A percentile compares a stretch with the other conserved stretches of the same genome.
Conservation (phyloP, 306 rosid genomes). For the Cucumis hystrix region DNA sequence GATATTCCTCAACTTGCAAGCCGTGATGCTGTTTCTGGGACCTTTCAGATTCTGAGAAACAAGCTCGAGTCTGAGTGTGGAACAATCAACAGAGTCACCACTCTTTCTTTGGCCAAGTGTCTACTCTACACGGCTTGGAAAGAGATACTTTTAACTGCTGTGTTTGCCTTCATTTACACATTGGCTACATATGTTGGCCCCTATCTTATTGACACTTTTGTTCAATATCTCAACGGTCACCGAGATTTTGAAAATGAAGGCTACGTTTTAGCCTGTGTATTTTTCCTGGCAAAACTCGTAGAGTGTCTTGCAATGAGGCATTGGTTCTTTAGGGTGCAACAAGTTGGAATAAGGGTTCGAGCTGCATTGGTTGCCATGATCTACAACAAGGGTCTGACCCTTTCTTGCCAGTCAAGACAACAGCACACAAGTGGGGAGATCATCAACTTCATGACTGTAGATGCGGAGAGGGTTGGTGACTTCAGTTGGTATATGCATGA, state of each 20-base stretch:
- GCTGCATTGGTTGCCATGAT: slow-evolving; percentile 46
- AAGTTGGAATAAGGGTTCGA: slow-evolving; percentile 41
- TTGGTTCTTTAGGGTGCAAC: slow-evolving; percentile 44
- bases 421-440: slow-evolving; percentile 53
- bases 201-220: slow-evolving; percentile 53
- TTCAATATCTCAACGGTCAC: slow-evolving; percentile 55
- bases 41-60: slow-evolving; percentile 30
- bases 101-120: slow-evolving; percentile 35
- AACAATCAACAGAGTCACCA: slow-evolving; percentile 23
- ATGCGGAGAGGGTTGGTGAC: slow-evolving; percentile 63
- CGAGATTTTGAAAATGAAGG: slow-evolving; percentile 41
- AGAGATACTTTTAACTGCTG: slow-evolving; percentile 33
- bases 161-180: slow-evolving; percentile 19
- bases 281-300: slow-evolving; percentile 51
- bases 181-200: slow-evolving; percentile 79
- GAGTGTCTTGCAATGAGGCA: slow-evolving; percentile 61
- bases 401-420: slow-evolving; percentile 50
- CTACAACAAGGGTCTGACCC: slow-evolving; percentile 52
- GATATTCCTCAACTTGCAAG: slow-evolving; percentile 59
- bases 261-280: slow-evolving; percentile 35
- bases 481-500: slow-evolving; percentile 61
- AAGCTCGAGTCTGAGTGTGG: slow-evolving; percentile 40
- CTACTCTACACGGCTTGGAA: slow-evolving; percentile 43
- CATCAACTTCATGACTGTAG: slow-evolving; percentile 74
- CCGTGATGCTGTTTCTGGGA: slow-evolving; percentile 33